These are phyloP conservation scores for Cyberlindnera bimundalis DNA, from an alignment of 805 yeast species.

Conservation along the genomic window DNA sequence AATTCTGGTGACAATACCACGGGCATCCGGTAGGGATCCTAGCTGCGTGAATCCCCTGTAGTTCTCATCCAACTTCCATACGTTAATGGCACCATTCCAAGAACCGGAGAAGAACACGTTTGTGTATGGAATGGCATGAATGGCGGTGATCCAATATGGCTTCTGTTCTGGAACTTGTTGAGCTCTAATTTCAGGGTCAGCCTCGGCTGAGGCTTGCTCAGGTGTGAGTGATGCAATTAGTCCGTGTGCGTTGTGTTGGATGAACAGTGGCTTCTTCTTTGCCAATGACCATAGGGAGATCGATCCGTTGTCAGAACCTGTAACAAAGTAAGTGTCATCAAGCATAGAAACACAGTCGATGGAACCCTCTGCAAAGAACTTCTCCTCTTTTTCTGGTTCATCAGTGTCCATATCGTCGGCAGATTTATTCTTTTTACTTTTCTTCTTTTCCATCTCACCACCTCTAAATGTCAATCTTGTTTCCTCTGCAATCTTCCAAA, in stretches of 20 bases:
- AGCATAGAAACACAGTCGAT: constrained; percentile 87
- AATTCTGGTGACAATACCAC: constrained; percentile 68
- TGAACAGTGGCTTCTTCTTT: constrained; percentile 82
- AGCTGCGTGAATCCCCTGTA: constrained; percentile 56
- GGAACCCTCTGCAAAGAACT: constrained; percentile 72
- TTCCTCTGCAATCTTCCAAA: constrained; percentile 97
- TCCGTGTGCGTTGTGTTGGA: constrained; percentile 77
- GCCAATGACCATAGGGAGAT: constrained; percentile 86
- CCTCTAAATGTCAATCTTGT: constrained; percentile 91
- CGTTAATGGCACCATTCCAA: constrained; percentile 69
- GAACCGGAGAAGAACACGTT: constrained; percentile 88
- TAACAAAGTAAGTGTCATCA: constrained; percentile 88
- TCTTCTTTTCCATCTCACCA: constrained; percentile 55
- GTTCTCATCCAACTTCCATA: constrained; percentile 74
- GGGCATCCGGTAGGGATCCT: constrained; percentile 54
- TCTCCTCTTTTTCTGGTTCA: constrained; percentile 32
- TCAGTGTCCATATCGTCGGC: constrained; percentile 30
- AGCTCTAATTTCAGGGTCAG: constrained; percentile 32
- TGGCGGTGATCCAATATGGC: constrained; percentile 83
- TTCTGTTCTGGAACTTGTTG: constrained; percentile 63
- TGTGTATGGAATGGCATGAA: constrained; percentile 79
- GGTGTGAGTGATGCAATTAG: constrained; percentile 45
- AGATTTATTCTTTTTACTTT: constrained; percentile 31
- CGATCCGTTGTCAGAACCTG: constrained; percentile 94
- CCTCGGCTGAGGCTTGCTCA: constrained; percentile 54